Evolutionary conservation across 768 basidiomycete species (phyloP).

Genomic region (Hericium rajendrae): DNA sequence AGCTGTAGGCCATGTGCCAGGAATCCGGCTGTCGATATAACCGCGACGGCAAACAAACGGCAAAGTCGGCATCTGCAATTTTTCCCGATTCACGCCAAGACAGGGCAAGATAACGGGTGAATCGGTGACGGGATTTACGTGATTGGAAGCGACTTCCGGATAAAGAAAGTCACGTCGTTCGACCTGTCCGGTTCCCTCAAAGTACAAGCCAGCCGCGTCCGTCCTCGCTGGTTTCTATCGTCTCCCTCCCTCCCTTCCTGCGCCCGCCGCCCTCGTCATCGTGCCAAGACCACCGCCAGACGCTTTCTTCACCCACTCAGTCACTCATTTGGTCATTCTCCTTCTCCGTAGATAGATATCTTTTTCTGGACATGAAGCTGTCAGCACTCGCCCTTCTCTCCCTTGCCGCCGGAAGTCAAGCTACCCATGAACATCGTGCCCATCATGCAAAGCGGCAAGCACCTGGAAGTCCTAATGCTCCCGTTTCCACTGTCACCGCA

Average conservation of each 20-base stretch:
- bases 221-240: background rate
- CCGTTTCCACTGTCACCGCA: too few species aligned
- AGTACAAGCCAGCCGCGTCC: background rate
- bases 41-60: too few species aligned
- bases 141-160: background rate
- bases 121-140: too few species aligned
- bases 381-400: constrained; percentile 16
- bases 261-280: background rate
- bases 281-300: background rate
- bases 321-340: background rate
- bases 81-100: too few species aligned
- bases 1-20: too few species aligned
- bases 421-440: too few species aligned
- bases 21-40: too few species aligned
- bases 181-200: background rate
- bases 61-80: too few species aligned
- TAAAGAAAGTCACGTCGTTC: background rate
- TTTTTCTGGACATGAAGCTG: constrained; percentile 19
- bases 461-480: too few species aligned
- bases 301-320: too few species aligned
- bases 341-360: background rate
- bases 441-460: too few species aligned
- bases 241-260: background rate
- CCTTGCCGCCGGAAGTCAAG: constrained; percentile 9
- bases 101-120: too few species aligned